phyloP scores from a whole-genome alignment of 2,329 filamentous ascomycete genomes.

The Dendryphion nanum region DNA sequence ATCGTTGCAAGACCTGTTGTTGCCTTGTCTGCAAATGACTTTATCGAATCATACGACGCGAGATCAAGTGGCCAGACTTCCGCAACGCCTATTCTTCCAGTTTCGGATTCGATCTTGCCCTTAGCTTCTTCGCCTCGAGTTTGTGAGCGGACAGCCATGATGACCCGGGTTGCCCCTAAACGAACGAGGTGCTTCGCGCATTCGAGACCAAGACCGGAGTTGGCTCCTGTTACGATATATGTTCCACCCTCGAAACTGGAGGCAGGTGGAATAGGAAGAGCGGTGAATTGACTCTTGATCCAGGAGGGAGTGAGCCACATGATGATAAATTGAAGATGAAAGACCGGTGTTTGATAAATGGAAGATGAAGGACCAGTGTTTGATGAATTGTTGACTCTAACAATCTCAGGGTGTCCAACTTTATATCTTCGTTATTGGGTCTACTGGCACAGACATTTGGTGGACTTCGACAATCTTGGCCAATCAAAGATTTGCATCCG shows the following conservation, averaged over 20 bases:
- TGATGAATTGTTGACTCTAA: too few relatives aligned
- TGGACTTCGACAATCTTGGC: too few relatives aligned
- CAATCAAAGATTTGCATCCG: too few relatives aligned
- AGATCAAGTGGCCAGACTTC: conserved; percentile 46
- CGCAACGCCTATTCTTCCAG: conserved; percentile 24
- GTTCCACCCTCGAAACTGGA: conserved; percentile 2
- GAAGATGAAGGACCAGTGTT: too few relatives aligned
- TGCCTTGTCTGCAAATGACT: background rate
- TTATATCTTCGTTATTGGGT: too few relatives aligned
- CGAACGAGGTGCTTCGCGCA: conserved; percentile 8
- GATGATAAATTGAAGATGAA: too few relatives aligned
- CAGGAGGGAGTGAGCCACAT: too few relatives aligned
- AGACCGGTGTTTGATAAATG: too few relatives aligned
- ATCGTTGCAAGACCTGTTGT: background rate
- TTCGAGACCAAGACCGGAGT: conserved; percentile 12
- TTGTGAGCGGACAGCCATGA: conserved; percentile 2
- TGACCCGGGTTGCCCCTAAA: background rate
- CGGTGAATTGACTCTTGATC: too few relatives aligned
- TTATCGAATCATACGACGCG: conserved; percentile 33
- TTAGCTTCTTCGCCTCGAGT: conserved; percentile 39
- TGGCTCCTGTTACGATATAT: conserved; percentile 13
- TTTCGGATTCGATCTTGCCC: conserved; percentile 32
- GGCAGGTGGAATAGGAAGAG: too few relatives aligned
- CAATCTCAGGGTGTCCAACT: too few relatives aligned
- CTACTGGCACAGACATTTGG: too few relatives aligned